Evolutionary conservation across 1,284 basidiomycete species (phyloP).

Genomic region (Melampsora abietis-canadensis): DNA sequence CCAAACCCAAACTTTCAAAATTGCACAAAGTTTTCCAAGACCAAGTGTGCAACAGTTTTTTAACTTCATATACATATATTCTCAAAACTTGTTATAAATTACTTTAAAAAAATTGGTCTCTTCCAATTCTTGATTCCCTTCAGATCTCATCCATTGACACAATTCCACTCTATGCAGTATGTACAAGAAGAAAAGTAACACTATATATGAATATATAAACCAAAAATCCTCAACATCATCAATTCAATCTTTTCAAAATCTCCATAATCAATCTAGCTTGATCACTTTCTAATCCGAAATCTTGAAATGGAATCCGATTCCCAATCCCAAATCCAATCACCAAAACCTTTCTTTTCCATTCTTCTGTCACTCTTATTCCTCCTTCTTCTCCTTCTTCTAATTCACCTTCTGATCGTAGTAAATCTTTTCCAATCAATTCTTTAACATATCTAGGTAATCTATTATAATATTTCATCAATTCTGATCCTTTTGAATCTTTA

Average conservation of each 20-base stretch:
- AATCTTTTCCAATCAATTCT: neutral
- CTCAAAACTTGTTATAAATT: no score
- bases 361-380: neutral
- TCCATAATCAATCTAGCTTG: neutral
- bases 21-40: no score
- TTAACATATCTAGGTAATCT: neutral
- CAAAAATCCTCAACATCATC: no score
- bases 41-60: no score
- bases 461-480: constrained; percentile 4
- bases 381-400: neutral
- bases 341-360: neutral
- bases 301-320: neutral
- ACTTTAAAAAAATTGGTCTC: no score
- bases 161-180: no score
- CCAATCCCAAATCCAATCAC: neutral
- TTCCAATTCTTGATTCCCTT: no score
- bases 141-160: no score
- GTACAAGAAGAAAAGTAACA: no score
- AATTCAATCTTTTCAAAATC: neutral
- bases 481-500: neutral
- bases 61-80: no score
- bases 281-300: neutral
- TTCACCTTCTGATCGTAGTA: neutral
- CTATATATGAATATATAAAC: no score
- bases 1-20: no score